Evolutionary conservation across 2,329 filamentous ascomycete species (phyloP).

Genomic region (Tolypocladium ovalisporum): DNA sequence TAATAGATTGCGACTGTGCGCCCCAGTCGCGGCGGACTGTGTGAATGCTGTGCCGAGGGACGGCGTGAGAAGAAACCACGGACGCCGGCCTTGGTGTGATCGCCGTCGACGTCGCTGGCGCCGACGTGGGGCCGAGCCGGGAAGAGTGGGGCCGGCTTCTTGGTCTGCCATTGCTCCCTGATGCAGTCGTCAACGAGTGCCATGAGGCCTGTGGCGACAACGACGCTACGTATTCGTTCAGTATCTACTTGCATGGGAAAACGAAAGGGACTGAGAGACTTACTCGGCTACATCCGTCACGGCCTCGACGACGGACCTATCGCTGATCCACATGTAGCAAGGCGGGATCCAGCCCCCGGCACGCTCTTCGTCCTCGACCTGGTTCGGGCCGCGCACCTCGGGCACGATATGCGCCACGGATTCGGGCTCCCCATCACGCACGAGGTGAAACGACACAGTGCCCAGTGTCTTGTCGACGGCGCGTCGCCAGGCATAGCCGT

Average conservation of each 20-base stretch:
- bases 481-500: constrained; percentile 74
- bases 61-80: constrained; percentile 5
- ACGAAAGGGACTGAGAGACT: constrained; percentile 19
- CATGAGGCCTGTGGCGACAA: constrained; percentile 82
- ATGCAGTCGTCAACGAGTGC: constrained; percentile 87
- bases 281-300: constrained; percentile 81
- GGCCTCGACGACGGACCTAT: constrained; percentile 56
- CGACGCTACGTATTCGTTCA: constrained; percentile 46
- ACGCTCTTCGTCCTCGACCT: constrained; percentile 59
- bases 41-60: constrained; percentile 13
- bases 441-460: constrained; percentile 68
- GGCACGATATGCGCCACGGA: constrained; percentile 79
- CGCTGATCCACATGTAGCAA: constrained; percentile 83
- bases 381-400: constrained; percentile 59
- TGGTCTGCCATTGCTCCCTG: constrained; percentile 56
- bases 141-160: constrained; percentile 6
- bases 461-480: constrained; percentile 58
- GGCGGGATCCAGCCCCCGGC: constrained; percentile 87
- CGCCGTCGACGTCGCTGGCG: constrained; percentile 7
- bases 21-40: constrained; percentile 25
- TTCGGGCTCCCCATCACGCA: constrained; percentile 47
- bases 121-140: not conserved
- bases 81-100: not conserved
- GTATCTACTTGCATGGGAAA: constrained; percentile 9
- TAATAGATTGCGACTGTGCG: constrained; percentile 26